Evolutionary conservation across 805 yeast species (phyloP).

Genomic region (Wickerhamiella kazuoi): DNA sequence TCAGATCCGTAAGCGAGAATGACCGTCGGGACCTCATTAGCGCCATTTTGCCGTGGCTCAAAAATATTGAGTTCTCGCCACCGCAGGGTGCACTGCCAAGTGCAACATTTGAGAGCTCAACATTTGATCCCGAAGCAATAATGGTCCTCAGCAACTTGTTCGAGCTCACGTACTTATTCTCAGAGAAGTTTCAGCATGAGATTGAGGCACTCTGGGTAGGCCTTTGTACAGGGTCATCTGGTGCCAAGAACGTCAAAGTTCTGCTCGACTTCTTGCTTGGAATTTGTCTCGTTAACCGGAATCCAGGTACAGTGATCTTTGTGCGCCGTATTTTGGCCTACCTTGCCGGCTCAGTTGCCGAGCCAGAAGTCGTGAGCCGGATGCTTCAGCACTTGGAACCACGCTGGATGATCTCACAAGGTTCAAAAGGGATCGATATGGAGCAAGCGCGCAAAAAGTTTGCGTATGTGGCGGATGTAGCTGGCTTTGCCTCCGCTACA

Average conservation of each 20-base stretch:
- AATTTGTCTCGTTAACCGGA: slow-evolving; percentile 51
- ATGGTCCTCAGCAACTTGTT: slow-evolving; percentile 71
- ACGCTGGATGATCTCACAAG: slow-evolving; percentile 72
- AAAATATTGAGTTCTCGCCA: slow-evolving; percentile 46
- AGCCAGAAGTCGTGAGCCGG: slow-evolving; percentile 37
- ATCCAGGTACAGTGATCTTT: slow-evolving; percentile 56
- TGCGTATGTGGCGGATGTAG: slow-evolving; percentile 65
- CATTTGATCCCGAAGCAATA: slow-evolving; percentile 9
- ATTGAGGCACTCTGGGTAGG: slow-evolving; percentile 94
- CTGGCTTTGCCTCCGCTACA: slow-evolving; percentile 37
- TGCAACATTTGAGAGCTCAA: slow-evolving; percentile 25
- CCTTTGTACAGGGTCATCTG: slow-evolving; percentile 55
- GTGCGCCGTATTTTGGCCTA: slow-evolving; percentile 71
- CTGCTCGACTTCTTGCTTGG: slow-evolving; percentile 54
- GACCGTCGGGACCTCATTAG: slow-evolving; percentile 65
- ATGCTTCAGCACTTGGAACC: slow-evolving; percentile 63
- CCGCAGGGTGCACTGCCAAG: slow-evolving; percentile 21
- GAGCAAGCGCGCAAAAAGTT: slow-evolving; percentile 25
- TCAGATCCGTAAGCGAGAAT: slow-evolving; percentile 39
- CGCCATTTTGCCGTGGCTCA: slow-evolving; percentile 84
- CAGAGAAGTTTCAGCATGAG: slow-evolving; percentile 61
- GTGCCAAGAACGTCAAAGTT: slow-evolving; percentile 42
- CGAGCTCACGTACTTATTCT: slow-evolving; percentile 67
- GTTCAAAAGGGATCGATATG: slow-evolving; percentile 21
- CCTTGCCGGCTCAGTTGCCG: slow-evolving; percentile 33